phyloP scores from a whole-genome alignment of 345 rosid species.

The Moricandia arvensis region DNA sequence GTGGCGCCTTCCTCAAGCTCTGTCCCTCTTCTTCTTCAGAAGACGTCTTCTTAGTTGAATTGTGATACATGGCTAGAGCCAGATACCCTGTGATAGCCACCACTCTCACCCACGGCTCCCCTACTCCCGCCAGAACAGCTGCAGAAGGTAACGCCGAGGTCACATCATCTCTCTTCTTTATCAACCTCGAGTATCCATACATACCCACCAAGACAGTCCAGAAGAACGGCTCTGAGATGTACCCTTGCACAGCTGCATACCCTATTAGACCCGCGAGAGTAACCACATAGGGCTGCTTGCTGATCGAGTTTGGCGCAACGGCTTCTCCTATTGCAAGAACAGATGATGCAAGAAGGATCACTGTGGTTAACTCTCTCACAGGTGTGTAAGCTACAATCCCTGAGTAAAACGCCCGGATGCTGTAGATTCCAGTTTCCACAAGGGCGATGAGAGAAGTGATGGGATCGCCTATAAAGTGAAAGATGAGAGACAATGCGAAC shows the following conservation, averaged over 20 bases:
- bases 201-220: constrained; percentile 73
- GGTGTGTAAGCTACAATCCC: constrained; percentile 71
- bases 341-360: constrained; percentile 66
- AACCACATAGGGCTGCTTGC: constrained; percentile 62
- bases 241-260: constrained; percentile 70
- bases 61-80: constrained; percentile 62
- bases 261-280: constrained; percentile 70
- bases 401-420: constrained; percentile 62
- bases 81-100: constrained; percentile 51
- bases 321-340: constrained; percentile 86
- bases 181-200: constrained; percentile 55
- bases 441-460: constrained; percentile 55
- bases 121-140: constrained; percentile 74
- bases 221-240: constrained; percentile 73
- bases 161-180: constrained; percentile 73
- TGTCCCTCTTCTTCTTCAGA: constrained; percentile 51
- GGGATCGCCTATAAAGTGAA: constrained; percentile 79
- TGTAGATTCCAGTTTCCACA: constrained; percentile 54
- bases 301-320: constrained; percentile 56
- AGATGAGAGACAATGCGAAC: constrained; percentile 59
- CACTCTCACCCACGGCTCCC: constrained; percentile 89
- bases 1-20: constrained; percentile 51
- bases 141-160: constrained; percentile 75
- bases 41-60: constrained; percentile 48
- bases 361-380: constrained; percentile 57